phyloP scores from a whole-genome alignment of 1,284 basidiomycete species.

The Stygiomarasmius scandens region DNA sequence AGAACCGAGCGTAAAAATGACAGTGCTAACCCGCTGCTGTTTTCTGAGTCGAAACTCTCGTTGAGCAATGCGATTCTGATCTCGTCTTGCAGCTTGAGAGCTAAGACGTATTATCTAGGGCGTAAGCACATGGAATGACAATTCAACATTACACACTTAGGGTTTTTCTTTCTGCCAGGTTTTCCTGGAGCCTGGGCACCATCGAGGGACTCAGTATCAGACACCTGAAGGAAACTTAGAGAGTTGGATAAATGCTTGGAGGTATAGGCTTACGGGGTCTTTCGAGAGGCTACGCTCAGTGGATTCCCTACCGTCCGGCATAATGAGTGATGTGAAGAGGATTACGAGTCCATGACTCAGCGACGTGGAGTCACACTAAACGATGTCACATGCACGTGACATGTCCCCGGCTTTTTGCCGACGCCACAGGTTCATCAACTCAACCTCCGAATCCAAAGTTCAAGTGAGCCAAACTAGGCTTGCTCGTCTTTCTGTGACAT shows the following conservation, averaged over 20 bases:
- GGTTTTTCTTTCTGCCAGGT: conserved; percentile 84
- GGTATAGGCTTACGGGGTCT: conserved; percentile 44
- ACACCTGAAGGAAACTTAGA: neutral
- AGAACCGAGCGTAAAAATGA: conserved; percentile 12
- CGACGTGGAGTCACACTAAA: too few species aligned
- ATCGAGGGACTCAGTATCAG: conserved; percentile 59
- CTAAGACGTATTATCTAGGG: conserved; percentile 38
- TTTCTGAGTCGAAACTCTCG: conserved; percentile 90
- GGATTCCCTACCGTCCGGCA: conserved; percentile 41
- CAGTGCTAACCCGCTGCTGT: conserved; percentile 68
- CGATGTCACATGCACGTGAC: too few species aligned
- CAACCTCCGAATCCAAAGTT: too few species aligned
- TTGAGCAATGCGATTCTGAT: conserved; percentile 93
- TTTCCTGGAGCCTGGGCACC: conserved; percentile 55
- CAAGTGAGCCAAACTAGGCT: too few species aligned
- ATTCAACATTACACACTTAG: conserved; percentile 56
- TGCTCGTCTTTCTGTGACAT: too few species aligned
- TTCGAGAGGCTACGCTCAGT: conserved; percentile 62
- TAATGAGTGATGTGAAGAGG: conserved; percentile 40
- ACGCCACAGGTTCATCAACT: too few species aligned
- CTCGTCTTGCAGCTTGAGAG: conserved; percentile 82
- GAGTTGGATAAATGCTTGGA: neutral
- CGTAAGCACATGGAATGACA: conserved; percentile 37
- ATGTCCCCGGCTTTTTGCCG: too few species aligned
- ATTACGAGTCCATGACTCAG: conserved; percentile 36